phyloP scores from a whole-genome alignment of 495 filamentous ascomycete species.

The Parachaetomium inaequale region DNA sequence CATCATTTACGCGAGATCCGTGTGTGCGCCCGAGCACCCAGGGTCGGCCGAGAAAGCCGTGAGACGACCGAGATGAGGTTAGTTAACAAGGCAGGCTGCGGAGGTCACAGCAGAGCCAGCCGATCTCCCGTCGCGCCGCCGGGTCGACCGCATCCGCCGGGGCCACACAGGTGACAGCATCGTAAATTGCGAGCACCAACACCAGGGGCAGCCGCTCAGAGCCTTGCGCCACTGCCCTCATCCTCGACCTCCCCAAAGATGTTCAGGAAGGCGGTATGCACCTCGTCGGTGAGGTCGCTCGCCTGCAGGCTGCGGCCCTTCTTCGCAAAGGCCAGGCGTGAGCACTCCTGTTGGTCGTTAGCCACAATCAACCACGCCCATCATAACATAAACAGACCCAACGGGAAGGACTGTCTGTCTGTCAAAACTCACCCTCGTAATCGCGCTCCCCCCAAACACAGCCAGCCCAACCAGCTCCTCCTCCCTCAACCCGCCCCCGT shows the following conservation, averaged over 20 bases:
- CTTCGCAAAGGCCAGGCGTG: slow-evolving; percentile 79
- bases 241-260: slow-evolving; percentile 60
- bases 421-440: slow-evolving; percentile 67
- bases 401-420: neutral
- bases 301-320: slow-evolving; percentile 89
- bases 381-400: neutral
- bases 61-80: neutral
- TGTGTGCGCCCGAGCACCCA: neutral
- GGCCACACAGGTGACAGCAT: neutral
- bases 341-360: slow-evolving; percentile 60
- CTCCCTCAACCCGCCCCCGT: slow-evolving; percentile 49
- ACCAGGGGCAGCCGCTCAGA: slow-evolving; percentile 20
- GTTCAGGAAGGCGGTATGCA: slow-evolving; percentile 75
- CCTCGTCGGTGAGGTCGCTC: slow-evolving; percentile 88
- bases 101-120: slow-evolving; percentile 1
- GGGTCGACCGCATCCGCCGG: neutral
- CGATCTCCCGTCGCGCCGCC: slow-evolving; percentile 8
- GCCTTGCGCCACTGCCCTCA: slow-evolving; percentile 15
- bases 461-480: slow-evolving; percentile 70
- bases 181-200: neutral
- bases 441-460: slow-evolving; percentile 78
- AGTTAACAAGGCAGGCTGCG: slow-evolving; percentile 1
- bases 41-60: slow-evolving; percentile 7
- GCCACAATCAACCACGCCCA: slow-evolving; percentile 18
- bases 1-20: neutral